Evolutionary conservation across 202 grass and related monocot species (phyloP).

Genomic region (Brachypodium distachyon): DNA sequence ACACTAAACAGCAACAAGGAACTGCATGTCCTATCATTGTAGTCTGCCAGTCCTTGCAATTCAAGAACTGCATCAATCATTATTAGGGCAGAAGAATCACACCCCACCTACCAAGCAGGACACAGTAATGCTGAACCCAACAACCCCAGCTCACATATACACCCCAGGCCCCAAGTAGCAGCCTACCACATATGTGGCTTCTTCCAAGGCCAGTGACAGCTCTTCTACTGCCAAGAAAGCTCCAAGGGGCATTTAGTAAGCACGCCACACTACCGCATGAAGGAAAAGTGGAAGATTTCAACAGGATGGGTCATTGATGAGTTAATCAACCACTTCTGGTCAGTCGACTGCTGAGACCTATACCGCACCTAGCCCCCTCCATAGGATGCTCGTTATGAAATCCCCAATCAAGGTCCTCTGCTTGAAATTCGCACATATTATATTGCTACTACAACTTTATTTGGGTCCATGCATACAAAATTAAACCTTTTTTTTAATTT

Average conservation of each 20-base stretch:
- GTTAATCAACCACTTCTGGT: background rate
- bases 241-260: background rate
- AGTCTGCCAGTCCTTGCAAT: background rate
- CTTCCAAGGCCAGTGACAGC: constrained; percentile 5
- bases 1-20: constrained; percentile 13
- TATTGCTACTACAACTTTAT: background rate
- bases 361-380: background rate
- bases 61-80: constrained; percentile 26
- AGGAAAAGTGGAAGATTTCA: background rate
- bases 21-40: background rate
- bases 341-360: background rate
- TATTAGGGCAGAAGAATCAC: constrained; percentile 32
- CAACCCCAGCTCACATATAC: constrained; percentile 20
- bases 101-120: constrained; percentile 21
- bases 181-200: background rate
- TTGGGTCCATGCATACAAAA: background rate
- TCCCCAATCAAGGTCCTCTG: background rate
- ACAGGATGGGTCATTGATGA: background rate
- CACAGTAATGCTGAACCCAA: constrained; percentile 22
- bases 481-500: too few relatives aligned
- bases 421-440: constrained; percentile 3
- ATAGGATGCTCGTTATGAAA: background rate
- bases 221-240: constrained; percentile 8
- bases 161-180: background rate
- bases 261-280: background rate